Percentiles rank a stretch among this genome's conserved stretches.
phyloP scores from a whole-genome alignment of 179 eudicot species.

The Drosera spatulata region DNA sequence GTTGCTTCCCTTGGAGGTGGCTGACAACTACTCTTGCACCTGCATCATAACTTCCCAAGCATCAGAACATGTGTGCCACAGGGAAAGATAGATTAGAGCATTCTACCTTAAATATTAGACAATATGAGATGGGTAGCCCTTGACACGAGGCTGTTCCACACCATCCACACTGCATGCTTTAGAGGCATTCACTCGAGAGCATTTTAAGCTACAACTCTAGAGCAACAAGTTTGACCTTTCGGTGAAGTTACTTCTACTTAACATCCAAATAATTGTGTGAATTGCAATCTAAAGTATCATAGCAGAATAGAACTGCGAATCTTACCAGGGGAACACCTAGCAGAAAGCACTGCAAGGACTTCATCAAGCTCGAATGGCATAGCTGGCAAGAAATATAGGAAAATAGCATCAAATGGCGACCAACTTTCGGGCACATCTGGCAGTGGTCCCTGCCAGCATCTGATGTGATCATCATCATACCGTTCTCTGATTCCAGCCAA shows the following conservation, averaged over 20 bases:
- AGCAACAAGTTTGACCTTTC: neutral
- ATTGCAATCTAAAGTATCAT: neutral
- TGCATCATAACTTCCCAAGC: conserved; percentile 8
- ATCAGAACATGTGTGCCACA: neutral
- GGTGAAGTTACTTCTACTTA: neutral
- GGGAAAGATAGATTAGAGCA: neutral
- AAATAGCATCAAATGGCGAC: conserved; percentile 82
- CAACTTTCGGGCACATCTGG: conserved; percentile 62
- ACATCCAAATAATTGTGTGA: neutral
- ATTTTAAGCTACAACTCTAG: neutral
- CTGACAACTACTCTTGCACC: conserved; percentile 92
- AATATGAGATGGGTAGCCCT: no score
- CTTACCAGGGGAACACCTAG: conserved; percentile 68
- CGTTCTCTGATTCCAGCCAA: conserved; percentile 74
- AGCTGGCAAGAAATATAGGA: conserved; percentile 72
- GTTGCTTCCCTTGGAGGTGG: conserved; percentile 66
- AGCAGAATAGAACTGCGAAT: neutral
- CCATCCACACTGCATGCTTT: no score
- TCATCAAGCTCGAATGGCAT: conserved; percentile 60
- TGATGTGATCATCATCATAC: conserved; percentile 43
- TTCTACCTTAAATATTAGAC: neutral
- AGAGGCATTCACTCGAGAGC: neutral
- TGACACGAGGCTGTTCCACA: no score
- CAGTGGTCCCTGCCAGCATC: conserved; percentile 93
- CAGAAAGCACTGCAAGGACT: conserved; percentile 47